These are phyloP conservation scores for Trichoderma arundinaceum DNA, from an alignment of 2,329 filamentous ascomycete genomes.

Conservation along the genomic window DNA sequence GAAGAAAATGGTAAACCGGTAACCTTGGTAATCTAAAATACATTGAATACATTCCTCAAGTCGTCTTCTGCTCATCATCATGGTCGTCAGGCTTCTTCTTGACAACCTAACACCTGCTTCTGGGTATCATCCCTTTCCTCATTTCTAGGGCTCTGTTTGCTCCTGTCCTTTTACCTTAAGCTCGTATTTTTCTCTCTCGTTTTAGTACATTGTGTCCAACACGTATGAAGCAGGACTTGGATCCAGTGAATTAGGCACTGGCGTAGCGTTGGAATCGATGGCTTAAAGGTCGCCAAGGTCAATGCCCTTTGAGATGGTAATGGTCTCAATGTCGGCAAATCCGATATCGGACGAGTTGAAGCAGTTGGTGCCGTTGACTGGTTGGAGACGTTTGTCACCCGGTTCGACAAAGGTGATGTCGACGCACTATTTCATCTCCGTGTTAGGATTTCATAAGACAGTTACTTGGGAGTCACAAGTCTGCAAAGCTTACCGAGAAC, in stretches of 20 bases:
- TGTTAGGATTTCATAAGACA: neutral
- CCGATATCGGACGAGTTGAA: conserved; percentile 81
- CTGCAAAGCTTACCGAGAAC: conserved; percentile 67
- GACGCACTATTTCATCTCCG: conserved; percentile 68
- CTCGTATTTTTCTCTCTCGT: too few relatives aligned
- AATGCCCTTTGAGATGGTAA: conserved; percentile 49
- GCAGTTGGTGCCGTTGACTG: conserved; percentile 83
- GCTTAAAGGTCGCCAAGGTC: conserved; percentile 5
- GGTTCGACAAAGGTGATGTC: conserved; percentile 91
- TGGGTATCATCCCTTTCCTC: conserved; percentile 15
- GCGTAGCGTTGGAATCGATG: neutral
- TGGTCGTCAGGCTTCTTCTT: neutral
- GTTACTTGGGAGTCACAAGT: too few relatives aligned
- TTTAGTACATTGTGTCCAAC: too few relatives aligned
- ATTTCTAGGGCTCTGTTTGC: too few relatives aligned
- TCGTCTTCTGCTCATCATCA: neutral
- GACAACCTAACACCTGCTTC: neutral
- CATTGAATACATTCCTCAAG: neutral
- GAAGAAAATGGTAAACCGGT: conserved; percentile 6
- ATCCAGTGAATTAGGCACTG: too few relatives aligned
- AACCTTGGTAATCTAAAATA: conserved; percentile 16
- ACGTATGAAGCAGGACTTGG: too few relatives aligned
- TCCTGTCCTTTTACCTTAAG: too few relatives aligned
- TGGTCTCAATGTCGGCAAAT: conserved; percentile 78
- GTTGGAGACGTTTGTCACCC: conserved; percentile 66